phyloP scores from a whole-genome alignment of 768 basidiomycete species.

The Suillus subaureus region DNA sequence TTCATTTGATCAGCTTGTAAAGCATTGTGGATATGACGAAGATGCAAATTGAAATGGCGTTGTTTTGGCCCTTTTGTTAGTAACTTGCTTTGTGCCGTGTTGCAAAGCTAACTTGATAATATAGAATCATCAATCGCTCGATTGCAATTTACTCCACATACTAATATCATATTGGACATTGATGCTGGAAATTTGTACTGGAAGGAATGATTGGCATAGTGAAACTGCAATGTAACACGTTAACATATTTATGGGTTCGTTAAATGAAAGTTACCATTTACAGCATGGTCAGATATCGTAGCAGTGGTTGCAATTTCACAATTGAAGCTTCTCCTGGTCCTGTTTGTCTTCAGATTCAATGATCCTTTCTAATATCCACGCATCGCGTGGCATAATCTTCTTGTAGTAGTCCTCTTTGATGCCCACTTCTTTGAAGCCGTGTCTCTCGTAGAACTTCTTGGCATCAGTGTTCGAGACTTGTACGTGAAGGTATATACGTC shows the following conservation, averaged over 20 bases:
- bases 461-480: slow-evolving; percentile 81
- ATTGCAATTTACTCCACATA: slow-evolving; percentile 9
- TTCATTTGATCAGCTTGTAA: slow-evolving; percentile 59
- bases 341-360: slow-evolving; percentile 30
- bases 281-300: neutral
- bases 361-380: slow-evolving; percentile 81
- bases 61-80: slow-evolving; percentile 1
- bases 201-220: neutral
- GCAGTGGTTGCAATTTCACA: neutral
- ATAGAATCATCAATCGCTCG: slow-evolving; percentile 6
- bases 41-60: slow-evolving; percentile 29
- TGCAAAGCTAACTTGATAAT: slow-evolving; percentile 7
- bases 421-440: slow-evolving; percentile 74
- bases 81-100: neutral
- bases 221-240: slow-evolving; percentile 10
- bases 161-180: slow-evolving; percentile 7
- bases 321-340: neutral
- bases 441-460: slow-evolving; percentile 80
- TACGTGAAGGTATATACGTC: slow-evolving; percentile 81
- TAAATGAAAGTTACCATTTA: slow-evolving; percentile 4
- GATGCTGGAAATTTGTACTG: slow-evolving; percentile 1
- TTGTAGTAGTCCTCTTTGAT: slow-evolving; percentile 83
- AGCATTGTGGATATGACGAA: slow-evolving; percentile 75
- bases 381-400: slow-evolving; percentile 81
- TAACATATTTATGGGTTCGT: neutral